A percentile compares a stretch with the other conserved stretches of the same genome.
Conservation (phyloP, 176 grass and related monocot genomes). For the Stipa capillata region DNA sequence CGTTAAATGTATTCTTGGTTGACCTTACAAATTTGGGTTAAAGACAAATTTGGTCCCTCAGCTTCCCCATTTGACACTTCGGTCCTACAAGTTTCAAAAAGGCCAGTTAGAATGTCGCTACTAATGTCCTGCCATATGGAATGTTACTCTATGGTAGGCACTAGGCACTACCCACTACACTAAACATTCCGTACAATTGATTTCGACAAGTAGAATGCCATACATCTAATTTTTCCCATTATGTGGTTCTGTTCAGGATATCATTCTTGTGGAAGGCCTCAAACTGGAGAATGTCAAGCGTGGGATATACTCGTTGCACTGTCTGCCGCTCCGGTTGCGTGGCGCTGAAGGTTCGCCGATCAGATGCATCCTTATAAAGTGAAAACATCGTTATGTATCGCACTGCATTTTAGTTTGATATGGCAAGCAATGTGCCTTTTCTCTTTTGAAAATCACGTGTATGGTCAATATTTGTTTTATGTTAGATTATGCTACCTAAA, state of each 20-base stretch:
- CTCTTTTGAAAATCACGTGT: neutral
- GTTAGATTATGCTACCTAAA: neutral
- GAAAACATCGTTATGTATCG: neutral
- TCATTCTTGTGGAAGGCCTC: constrained; percentile 42
- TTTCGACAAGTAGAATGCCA: neutral
- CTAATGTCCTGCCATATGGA: neutral
- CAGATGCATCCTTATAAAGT: constrained; percentile 51
- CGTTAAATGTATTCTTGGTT: neutral
- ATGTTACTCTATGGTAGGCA: neutral
- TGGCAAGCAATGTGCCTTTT: neutral
- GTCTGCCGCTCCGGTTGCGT: constrained; percentile 38
- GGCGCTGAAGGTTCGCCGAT: constrained; percentile 47
- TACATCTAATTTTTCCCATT: neutral
- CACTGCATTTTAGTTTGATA: neutral
- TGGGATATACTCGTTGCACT: constrained; percentile 41
- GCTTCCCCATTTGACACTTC: neutral
- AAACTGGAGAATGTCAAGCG: constrained; percentile 38
- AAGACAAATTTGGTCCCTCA: neutral
- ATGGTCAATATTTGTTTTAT: neutral
- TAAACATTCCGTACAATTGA: neutral
- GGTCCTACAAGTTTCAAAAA: neutral
- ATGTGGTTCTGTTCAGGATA: constrained; percentile 27
- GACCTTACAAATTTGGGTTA: neutral
- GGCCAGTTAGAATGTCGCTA: neutral
- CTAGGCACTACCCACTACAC: neutral